Base-by-base conservation (phyloP, 2,329 filamentous ascomycete species). In the Colletotrichum sp. region DNA sequence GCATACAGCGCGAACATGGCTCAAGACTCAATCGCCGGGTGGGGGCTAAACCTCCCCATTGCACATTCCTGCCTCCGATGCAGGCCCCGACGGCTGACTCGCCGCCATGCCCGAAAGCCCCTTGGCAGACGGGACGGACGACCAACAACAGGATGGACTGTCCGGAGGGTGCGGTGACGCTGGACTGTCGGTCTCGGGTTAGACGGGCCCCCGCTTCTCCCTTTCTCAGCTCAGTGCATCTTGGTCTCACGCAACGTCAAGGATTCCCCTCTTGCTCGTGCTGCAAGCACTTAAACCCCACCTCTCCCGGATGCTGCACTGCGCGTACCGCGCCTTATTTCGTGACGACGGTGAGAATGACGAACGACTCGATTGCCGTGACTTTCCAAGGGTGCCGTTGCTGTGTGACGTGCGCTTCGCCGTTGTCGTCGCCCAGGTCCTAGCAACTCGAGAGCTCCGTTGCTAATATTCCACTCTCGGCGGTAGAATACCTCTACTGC, bases 51-150 rank as follows among this genome's bases (percentile, higher is more conserved):
- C 34, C 52, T 44, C 36, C 67, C 39, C 4, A 32, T 55, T 28
- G 27, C 32, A 48, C 34, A 48, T 25, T 34, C 27, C 25, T 32
- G 48, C 67, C 44, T 36, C 59, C 34, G 67, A 48, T 59, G 27
- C 32, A 48, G 39, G 65, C 30, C 30, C 72, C 52, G 68, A 27
- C 63, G 57, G 64, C 73, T 75, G 70, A 68, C 70, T 68, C 69
- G 72, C 63, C 28, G 34, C 69, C 68, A 57, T 68, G 57, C 25
- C 39, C 19, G 34, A 57, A 57, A 39, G 22, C 57, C 9, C n/a
- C 70, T 63, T 68, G 69, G 48, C 72, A 22, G 36, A 34, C 48
- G 67, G 59, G 15, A 57, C 48, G 59, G 61, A 65, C 12, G 16
- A 8, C 19, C 22, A 70, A 39, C 39, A 34, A 32, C 59, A 27